A percentile compares a stretch with the other conserved stretches of the same genome.
Evolutionary conservation across 169 alveolate genomes (phyloP).

Genomic region (Cryptosporidium viatorum): DNA sequence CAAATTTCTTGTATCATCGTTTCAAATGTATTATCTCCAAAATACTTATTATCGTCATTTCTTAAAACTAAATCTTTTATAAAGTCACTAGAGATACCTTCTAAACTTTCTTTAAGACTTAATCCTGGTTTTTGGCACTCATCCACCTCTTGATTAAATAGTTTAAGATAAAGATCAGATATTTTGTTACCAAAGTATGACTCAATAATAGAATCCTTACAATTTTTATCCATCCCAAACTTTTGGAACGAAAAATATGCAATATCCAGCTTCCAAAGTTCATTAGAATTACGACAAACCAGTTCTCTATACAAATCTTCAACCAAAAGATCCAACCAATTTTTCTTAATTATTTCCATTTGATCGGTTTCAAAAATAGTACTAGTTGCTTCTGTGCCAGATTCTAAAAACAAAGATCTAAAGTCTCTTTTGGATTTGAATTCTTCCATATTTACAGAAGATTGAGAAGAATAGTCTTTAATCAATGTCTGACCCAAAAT

Average conservation of each 20-base stretch:
- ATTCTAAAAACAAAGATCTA: background rate
- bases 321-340: conserved; percentile 37
- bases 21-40: background rate
- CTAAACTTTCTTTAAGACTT: background rate
- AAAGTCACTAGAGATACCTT: background rate
- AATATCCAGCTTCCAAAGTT: conserved; percentile 59
- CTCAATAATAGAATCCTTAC: conserved; percentile 13
- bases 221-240: background rate
- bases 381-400: background rate
- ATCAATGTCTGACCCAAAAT: background rate
- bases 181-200: conserved; percentile 19
- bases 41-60: background rate
- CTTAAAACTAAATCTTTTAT: background rate
- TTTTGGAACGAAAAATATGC: conserved; percentile 54
- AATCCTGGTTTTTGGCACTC: background rate
- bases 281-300: background rate
- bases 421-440: background rate
- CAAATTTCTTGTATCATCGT: conserved; percentile 3
- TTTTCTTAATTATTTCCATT: background rate
- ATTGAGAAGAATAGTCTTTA: background rate
- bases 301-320: conserved; percentile 11
- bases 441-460: background rate
- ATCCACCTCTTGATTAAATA: background rate
- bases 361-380: background rate
- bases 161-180: conserved; percentile 1